Percentiles rank a stretch among this genome's conserved stretches.
These are phyloP conservation scores for Diaporthe sp. DNA, from an alignment of 2,329 filamentous ascomycete genomes.

Conservation along the genomic window DNA sequence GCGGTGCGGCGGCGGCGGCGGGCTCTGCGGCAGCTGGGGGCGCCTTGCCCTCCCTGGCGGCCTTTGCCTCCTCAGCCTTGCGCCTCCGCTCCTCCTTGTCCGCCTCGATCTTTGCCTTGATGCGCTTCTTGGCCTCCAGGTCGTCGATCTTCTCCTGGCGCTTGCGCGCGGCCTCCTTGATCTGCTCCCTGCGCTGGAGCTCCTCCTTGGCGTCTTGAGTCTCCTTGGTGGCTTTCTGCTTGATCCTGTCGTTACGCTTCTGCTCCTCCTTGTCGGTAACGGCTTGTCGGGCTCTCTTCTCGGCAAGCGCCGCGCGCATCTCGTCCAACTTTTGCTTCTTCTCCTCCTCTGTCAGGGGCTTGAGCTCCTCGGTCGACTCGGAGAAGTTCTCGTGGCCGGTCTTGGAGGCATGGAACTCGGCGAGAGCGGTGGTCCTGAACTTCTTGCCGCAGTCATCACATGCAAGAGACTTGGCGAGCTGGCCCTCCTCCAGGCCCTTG, in stretches of 20 bases:
- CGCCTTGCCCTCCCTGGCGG: conserved; percentile 81
- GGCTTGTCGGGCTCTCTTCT: conserved; percentile 77
- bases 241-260: conserved; percentile 87
- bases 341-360: conserved; percentile 90
- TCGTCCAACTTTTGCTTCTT: conserved; percentile 85
- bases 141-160: conserved; percentile 90
- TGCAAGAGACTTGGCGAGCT: conserved; percentile 82
- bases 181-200: conserved; percentile 83
- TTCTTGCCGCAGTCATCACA: conserved; percentile 97
- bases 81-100: conserved; percentile 91
- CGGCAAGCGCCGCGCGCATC: conserved; percentile 77
- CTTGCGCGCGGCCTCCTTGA: conserved; percentile 91
- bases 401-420: conserved; percentile 91
- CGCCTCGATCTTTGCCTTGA: conserved; percentile 93
- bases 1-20: conserved; percentile 59
- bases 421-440: conserved; percentile 84
- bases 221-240: conserved; percentile 90
- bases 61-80: conserved; percentile 89
- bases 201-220: conserved; percentile 91
- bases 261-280: conserved; percentile 83
- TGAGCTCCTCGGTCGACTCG: conserved; percentile 93
- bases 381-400: conserved; percentile 92
- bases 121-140: conserved; percentile 85
- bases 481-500: conserved; percentile 73
- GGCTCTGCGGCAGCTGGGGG: conserved; percentile 58